Evolutionary conservation across 2,329 filamentous ascomycete species (phyloP).

Genomic region (Colletotrichum cordylinicola): DNA sequence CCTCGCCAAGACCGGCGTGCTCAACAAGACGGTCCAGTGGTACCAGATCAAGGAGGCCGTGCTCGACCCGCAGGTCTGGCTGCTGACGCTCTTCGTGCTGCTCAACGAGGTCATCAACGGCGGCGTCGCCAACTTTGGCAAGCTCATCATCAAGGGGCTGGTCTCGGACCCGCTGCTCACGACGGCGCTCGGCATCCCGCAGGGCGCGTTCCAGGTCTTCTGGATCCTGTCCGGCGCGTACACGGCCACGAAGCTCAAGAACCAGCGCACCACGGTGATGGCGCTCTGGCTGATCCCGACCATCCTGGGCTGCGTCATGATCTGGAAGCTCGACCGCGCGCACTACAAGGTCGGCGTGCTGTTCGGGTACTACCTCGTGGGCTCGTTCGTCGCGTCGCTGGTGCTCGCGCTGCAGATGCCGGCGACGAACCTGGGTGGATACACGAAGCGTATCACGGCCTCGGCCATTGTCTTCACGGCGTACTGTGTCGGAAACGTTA

Average conservation of each 20-base stretch:
- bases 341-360: slow-evolving; percentile 51
- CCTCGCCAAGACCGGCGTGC: slow-evolving; percentile 52
- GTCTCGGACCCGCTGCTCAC: slow-evolving; percentile 41
- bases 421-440: slow-evolving; percentile 51
- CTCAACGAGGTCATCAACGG: slow-evolving; percentile 50
- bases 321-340: slow-evolving; percentile 52
- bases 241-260: slow-evolving; percentile 54
- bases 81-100: slow-evolving; percentile 58
- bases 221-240: slow-evolving; percentile 59
- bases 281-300: slow-evolving; percentile 56
- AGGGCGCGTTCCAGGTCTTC: slow-evolving; percentile 58
- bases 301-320: slow-evolving; percentile 50
- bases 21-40: slow-evolving; percentile 52
- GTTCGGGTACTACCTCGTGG: slow-evolving; percentile 56
- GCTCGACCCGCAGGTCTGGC: slow-evolving; percentile 63
- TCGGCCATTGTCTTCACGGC: slow-evolving; percentile 52
- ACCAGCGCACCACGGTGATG: slow-evolving; percentile 59
- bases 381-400: slow-evolving; percentile 54
- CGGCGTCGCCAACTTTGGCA: slow-evolving; percentile 43
- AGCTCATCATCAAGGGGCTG: slow-evolving; percentile 37
- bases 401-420: slow-evolving; percentile 60
- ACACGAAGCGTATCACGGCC: slow-evolving; percentile 51
- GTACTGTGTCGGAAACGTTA: slow-evolving; percentile 52
- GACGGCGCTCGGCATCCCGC: slow-evolving; percentile 58
- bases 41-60: slow-evolving; percentile 54